Evolutionary conservation across 176 grass and related monocot genomes (phyloP).

Genomic region (Aegilops bicornis): DNA sequence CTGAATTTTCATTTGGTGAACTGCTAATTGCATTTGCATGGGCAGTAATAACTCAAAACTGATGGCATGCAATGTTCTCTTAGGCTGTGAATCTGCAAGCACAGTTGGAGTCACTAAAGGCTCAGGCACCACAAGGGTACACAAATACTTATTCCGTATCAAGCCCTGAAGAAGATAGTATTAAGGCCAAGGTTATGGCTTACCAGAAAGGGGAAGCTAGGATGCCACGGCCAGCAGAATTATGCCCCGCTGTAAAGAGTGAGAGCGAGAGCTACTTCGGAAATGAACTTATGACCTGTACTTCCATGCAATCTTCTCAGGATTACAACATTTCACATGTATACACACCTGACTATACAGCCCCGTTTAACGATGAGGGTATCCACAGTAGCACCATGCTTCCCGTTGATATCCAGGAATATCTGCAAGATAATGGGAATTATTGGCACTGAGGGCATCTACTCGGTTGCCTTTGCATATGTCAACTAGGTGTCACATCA

Average conservation of each 20-base stretch:
- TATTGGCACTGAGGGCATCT: constrained; percentile 65
- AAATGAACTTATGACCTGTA: too few species aligned
- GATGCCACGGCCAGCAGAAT: neutral
- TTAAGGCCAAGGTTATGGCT: constrained; percentile 24
- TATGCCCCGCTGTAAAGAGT: too few species aligned
- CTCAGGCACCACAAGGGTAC: constrained; percentile 51
- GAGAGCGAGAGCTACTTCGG: too few species aligned
- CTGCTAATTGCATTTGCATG: too few species aligned
- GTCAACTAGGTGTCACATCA: constrained; percentile 36
- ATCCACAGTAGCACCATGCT: constrained; percentile 34
- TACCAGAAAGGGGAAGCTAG: constrained; percentile 29
- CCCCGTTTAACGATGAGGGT: neutral
- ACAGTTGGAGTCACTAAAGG: constrained; percentile 66
- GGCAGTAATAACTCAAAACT: neutral
- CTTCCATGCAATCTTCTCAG: too few species aligned
- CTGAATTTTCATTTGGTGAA: too few species aligned
- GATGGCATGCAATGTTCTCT: neutral
- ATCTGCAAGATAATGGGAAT: neutral
- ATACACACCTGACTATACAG: too few species aligned
- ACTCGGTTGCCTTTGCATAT: constrained; percentile 67
- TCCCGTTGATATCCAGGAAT: constrained; percentile 39
- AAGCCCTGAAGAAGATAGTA: constrained; percentile 43
- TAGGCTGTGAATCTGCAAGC: constrained; percentile 85
- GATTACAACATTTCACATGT: too few species aligned
- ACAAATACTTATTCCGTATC: constrained; percentile 35